Base-by-base conservation (phyloP, 495 filamentous ascomycete genomes). In the Cryomyces antarcticus region DNA sequence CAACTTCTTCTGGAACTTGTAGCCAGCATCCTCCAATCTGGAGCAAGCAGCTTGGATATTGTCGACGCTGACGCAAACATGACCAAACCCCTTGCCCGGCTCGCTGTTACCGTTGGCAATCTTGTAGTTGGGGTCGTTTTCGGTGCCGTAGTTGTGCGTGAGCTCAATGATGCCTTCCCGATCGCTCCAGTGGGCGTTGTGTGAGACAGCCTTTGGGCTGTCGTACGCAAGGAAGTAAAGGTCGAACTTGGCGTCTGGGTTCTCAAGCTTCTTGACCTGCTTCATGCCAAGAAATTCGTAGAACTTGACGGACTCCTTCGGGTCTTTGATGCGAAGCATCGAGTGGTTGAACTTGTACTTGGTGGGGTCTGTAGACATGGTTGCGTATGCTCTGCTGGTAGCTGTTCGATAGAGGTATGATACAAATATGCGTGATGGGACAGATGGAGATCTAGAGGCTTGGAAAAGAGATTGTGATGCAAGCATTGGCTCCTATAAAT, bases 71-170 rank as follows among this genome's bases (percentile, higher is more conserved):
- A 97, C 71, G 54, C 79, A 83, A 28, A 83, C 71, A 61, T 97
- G 89, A 13, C 89, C 88, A 57, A 95, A 97, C 7, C 89, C 85
- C 45, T 75, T 74, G 60, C 77, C 62, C 0, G 85, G 88, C 44
- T 94, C 84, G 13, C 68, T 74, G 65, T 97, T 97, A 44, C 89
- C 89, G 57, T 87, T 95, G 50, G 71, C 75, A 48, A 88, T 63
- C 55, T 74, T 79, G 69, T 81, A 96, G 55, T 75, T 66, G 13
- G 79, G 72, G 57, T 96, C 82, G 45, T 69, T 69, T 62, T 96
- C 89, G 11, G 86, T 95, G 53, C 89, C 89, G 60, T 94, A 82
- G 69, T 95, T 95, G 70, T 97, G 89, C 43, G 84, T 93, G 46
- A 97, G 75, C 57, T 97, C 89, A 50, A 97, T 71, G 17, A 94